Conservation (phyloP, 768 basidiomycete genomes). For the Sarcomyxa edulis region DNA sequence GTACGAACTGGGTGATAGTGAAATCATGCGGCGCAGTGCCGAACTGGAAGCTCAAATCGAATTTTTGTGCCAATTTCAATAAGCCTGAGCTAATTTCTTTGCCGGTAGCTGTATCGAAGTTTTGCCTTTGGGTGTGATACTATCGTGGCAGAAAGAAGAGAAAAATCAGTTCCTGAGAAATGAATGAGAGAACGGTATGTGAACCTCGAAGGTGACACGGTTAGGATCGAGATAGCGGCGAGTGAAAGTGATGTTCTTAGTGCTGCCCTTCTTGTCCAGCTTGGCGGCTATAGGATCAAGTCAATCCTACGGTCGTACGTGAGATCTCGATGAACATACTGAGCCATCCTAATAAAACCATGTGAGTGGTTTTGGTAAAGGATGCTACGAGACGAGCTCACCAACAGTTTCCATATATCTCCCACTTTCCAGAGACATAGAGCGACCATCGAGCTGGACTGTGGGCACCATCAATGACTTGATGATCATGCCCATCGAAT, state of each 20-base stretch:
- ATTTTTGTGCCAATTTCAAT: constrained; percentile 43
- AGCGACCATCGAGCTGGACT: constrained; percentile 69
- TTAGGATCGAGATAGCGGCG: constrained; percentile 80
- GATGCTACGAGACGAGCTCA: constrained; percentile 20
- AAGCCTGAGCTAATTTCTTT: constrained; percentile 50
- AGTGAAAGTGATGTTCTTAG: constrained; percentile 52
- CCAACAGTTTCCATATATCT: constrained; percentile 93
- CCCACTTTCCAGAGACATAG: constrained; percentile 78
- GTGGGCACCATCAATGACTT: neutral
- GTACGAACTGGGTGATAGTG: constrained; percentile 52
- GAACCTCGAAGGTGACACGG: constrained; percentile 69
- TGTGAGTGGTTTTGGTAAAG: neutral
- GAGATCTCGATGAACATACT: constrained; percentile 32
- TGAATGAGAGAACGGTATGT: constrained; percentile 5
- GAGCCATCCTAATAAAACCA: constrained; percentile 54
- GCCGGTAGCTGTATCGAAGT: constrained; percentile 63
- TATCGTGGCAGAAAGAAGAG: constrained; percentile 18
- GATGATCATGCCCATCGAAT: neutral
- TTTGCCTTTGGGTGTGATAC: constrained; percentile 60
- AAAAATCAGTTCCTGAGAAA: neutral
- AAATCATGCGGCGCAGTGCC: constrained; percentile 78
- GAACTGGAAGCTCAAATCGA: constrained; percentile 58
- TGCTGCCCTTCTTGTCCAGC: constrained; percentile 32
- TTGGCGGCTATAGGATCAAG: constrained; percentile 34
- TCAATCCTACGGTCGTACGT: neutral